These are phyloP conservation scores for Saposhnikovia divaricata DNA, from an alignment of 129 eudicot genomes.

Conservation along the genomic window DNA sequence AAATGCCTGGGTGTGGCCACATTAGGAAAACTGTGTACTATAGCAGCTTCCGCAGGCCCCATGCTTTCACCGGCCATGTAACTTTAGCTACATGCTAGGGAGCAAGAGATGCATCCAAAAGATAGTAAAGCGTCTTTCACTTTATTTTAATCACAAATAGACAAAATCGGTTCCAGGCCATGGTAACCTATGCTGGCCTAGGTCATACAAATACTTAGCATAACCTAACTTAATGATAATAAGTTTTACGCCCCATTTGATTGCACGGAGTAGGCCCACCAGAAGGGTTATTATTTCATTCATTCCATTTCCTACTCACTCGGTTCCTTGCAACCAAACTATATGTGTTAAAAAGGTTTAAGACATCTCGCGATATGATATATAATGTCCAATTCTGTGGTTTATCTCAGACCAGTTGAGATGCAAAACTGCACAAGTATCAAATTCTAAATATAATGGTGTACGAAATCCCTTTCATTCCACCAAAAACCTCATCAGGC, in stretches of 20 bases:
- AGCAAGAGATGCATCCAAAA: background rate
- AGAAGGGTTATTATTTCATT: background rate
- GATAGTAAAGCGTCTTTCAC: background rate
- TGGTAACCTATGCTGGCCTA: too few relatives aligned
- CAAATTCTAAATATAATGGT: background rate
- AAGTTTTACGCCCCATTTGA: background rate
- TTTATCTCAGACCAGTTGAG: background rate
- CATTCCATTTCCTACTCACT: background rate
- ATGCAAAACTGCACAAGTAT: background rate
- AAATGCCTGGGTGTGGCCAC: background rate
- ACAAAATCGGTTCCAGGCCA: background rate
- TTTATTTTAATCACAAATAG: background rate
- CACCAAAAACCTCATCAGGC: background rate
- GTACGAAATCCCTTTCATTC: background rate
- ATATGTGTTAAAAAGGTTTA: background rate
- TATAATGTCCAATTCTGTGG: background rate
- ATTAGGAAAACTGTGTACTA: background rate
- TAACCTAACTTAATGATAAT: background rate
- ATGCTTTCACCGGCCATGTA: slow-evolving; percentile 17
- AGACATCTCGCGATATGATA: background rate
- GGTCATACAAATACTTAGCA: background rate
- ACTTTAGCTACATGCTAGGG: slow-evolving; percentile 8
- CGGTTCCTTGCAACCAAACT: background rate
- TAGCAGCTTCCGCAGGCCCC: background rate
- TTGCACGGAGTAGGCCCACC: background rate